Conservation (phyloP, 345 rosid genomes). For the Euphorbia peplus region DNA sequence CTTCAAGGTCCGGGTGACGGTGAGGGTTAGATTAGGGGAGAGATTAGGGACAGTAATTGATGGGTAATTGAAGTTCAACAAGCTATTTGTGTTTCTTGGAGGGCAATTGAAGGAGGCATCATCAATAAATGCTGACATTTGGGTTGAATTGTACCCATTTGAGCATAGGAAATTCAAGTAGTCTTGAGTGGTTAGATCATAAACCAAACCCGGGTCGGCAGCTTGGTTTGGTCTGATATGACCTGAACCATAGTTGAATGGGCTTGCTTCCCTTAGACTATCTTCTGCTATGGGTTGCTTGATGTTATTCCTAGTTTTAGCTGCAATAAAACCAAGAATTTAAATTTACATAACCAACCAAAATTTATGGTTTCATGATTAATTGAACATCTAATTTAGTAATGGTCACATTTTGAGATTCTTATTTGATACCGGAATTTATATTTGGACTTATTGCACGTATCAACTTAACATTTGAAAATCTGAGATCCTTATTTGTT, state of each 20-base stretch:
- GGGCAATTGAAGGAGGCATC: constrained; percentile 12
- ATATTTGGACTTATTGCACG: too few relatives aligned
- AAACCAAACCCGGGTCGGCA: constrained; percentile 24
- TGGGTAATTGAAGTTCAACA: constrained; percentile 21
- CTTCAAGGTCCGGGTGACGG: constrained; percentile 19
- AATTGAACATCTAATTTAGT: too few relatives aligned
- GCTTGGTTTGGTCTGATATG: constrained; percentile 19
- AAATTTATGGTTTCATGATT: too few relatives aligned
- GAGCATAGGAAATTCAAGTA: constrained; percentile 24
- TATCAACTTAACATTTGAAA: too few relatives aligned
- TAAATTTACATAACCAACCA: too few relatives aligned
- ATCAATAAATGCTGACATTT: constrained; percentile 3
- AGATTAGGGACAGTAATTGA: constrained; percentile 22
- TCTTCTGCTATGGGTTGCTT: constrained; percentile 4
- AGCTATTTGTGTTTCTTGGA: background rate
- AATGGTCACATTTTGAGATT: too few relatives aligned
- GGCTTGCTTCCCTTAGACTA: background rate
- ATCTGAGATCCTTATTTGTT: too few relatives aligned
- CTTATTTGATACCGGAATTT: too few relatives aligned
- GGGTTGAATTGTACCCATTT: constrained; percentile 17
- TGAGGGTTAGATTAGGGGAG: constrained; percentile 7
- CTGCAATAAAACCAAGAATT: too few relatives aligned
- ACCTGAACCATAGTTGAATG: constrained; percentile 20
- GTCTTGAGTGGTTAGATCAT: constrained; percentile 15
- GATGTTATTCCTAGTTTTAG: constrained; percentile 1